Conservation (phyloP, 139 green algal species). For the Penium margaritaceum region DNA sequence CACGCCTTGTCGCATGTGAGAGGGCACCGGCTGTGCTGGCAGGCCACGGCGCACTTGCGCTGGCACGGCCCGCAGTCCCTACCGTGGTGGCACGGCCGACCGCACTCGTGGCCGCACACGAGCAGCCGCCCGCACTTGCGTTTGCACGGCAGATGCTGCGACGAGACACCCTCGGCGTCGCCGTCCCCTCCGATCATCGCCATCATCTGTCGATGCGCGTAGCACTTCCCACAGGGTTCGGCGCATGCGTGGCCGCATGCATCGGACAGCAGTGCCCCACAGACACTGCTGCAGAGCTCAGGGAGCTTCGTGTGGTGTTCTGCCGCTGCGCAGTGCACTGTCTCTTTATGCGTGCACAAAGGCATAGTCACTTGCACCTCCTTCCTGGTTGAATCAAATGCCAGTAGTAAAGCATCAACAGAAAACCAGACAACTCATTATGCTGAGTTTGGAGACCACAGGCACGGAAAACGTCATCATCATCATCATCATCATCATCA, state of each 20-base stretch:
- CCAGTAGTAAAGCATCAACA: too few relatives aligned
- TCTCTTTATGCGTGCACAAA: constrained; percentile 3
- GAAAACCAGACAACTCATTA: too few relatives aligned
- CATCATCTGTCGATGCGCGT: too few relatives aligned
- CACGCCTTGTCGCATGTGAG: constrained; percentile 48
- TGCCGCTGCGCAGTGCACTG: not conserved
- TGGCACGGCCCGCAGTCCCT: constrained; percentile 10
- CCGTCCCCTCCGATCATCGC: too few relatives aligned
- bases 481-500: too few relatives aligned
- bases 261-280: not conserved
- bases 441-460: too few relatives aligned
- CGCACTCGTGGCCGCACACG: constrained; percentile 22
- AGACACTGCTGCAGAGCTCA: not conserved
- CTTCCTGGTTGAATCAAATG: too few relatives aligned
- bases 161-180: too few relatives aligned
- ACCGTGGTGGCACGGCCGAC: constrained; percentile 3
- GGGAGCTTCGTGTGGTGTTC: not conserved
- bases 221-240: constrained; percentile 2
- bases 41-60: constrained; percentile 16
- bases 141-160: too few relatives aligned
- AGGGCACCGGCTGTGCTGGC: constrained; percentile 38
- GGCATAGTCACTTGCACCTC: not conserved
- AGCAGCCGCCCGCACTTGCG: constrained; percentile 13
- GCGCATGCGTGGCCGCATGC: constrained; percentile 8
- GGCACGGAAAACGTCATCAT: too few relatives aligned